phyloP scores from a whole-genome alignment of 2,329 filamentous ascomycete genomes.

The Botrytis tulipae region DNA sequence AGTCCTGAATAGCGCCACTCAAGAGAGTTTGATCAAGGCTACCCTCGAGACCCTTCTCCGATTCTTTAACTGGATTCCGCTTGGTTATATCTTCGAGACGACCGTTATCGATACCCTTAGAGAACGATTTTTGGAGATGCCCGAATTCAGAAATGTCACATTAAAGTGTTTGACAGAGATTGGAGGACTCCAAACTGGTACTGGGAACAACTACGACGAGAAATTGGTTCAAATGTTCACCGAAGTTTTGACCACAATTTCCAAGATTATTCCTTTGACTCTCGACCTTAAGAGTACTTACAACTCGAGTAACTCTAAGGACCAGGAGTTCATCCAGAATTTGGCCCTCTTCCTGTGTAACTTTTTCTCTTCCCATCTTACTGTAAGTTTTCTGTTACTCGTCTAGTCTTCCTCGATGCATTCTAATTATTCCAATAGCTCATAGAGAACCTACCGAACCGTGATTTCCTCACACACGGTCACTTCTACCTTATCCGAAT shows the following conservation, averaged over 20 bases:
- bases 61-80: constrained; percentile 98
- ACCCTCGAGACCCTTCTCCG: constrained; percentile 92
- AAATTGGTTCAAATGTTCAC: constrained; percentile 98
- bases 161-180: constrained; percentile 97
- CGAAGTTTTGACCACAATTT: constrained; percentile 87
- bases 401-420: not conserved
- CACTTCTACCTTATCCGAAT: constrained; percentile 98
- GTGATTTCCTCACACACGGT: constrained; percentile 89
- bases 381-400: constrained; percentile 49
- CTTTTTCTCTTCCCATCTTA: constrained; percentile 92
- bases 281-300: constrained; percentile 92
- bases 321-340: constrained; percentile 98
- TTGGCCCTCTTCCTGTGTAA: constrained; percentile 93
- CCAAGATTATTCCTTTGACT: constrained; percentile 86
- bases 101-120: constrained; percentile 91
- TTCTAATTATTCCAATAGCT: constrained; percentile 52
- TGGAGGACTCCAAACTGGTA: constrained; percentile 83
- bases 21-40: constrained; percentile 88
- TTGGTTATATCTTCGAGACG: constrained; percentile 98
- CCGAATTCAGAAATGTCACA: constrained; percentile 95
- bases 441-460: constrained; percentile 93
- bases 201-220: constrained; percentile 78
- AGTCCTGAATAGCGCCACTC: constrained; percentile 85
- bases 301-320: constrained; percentile 82
- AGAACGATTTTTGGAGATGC: constrained; percentile 86